Percentiles rank a stretch among this genome's conserved stretches.
phyloP scores from a whole-genome alignment of 805 yeast species.

The Candida dajiaensis region DNA sequence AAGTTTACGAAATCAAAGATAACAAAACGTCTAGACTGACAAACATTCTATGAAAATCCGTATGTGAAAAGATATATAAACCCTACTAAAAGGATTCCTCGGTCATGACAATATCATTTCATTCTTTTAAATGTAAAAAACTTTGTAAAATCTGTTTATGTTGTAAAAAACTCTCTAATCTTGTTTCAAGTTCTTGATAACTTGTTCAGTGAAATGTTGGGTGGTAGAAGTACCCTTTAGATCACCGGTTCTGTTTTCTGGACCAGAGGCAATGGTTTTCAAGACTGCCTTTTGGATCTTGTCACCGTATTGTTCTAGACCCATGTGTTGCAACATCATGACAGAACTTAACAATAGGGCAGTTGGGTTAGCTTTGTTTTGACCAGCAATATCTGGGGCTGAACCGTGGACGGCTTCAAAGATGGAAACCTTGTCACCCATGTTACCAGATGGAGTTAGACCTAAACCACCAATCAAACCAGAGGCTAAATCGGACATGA shows the following conservation, averaged over 20 bases:
- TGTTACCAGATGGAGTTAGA: conserved; percentile 98
- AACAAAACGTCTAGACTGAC: no score
- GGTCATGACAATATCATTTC: not conserved
- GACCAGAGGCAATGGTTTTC: conserved; percentile 87
- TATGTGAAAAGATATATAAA: no score
- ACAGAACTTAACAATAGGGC: conserved; percentile 92
- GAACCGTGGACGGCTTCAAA: conserved; percentile 99
- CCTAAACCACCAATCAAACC: conserved; percentile 99
- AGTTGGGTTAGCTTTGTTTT: conserved; percentile 98
- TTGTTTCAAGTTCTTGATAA: conserved; percentile 47
- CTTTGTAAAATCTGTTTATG: not conserved
- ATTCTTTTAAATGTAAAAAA: not conserved
- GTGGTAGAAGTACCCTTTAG: conserved; percentile 91
- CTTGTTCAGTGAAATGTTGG: conserved; percentile 84
- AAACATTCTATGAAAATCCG: not conserved
- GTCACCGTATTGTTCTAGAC: conserved; percentile 73
- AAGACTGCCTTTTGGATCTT: conserved; percentile 83
- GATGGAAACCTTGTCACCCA: conserved; percentile 96
- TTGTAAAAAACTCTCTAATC: not conserved
- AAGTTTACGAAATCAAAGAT: no score
- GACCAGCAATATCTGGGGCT: conserved; percentile 99
- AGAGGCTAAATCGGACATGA: conserved; percentile 94
- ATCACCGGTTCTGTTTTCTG: conserved; percentile 94
- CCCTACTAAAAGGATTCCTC: not conserved
- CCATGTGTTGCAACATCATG: conserved; percentile 99